A percentile compares a stretch with the other conserved stretches of the same genome.
phyloP scores from a whole-genome alignment of 2,329 filamentous ascomycete species.

The Sporothrix dimorphospora region DNA sequence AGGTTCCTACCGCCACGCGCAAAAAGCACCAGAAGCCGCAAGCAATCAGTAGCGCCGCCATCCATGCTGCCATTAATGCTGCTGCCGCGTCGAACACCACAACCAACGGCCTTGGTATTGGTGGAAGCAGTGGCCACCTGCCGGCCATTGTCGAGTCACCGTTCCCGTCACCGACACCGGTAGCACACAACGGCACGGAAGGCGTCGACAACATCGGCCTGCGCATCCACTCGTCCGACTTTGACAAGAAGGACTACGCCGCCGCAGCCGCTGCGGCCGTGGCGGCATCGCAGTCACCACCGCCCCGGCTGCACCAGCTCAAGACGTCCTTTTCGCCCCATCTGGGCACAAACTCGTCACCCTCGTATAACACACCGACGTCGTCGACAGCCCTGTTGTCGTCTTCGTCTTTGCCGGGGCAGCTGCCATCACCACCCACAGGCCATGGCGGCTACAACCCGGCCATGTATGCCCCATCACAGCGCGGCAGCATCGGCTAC shows the following conservation, averaged over 20 bases:
- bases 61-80: background rate
- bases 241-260: constrained; percentile 11
- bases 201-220: background rate
- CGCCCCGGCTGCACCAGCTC: constrained; percentile 35
- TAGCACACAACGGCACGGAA: background rate
- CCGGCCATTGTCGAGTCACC: constrained; percentile 37
- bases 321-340: constrained; percentile 35
- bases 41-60: background rate
- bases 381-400: constrained; percentile 32
- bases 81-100: background rate
- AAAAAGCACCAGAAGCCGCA: constrained; percentile 19
- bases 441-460: constrained; percentile 32
- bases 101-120: background rate
- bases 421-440: background rate
- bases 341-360: constrained; percentile 29
- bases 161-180: constrained; percentile 27
- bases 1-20: background rate
- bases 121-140: constrained; percentile 15
- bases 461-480: constrained; percentile 31
- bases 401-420: background rate
- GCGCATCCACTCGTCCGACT: constrained; percentile 25
- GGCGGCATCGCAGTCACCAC: constrained; percentile 1
- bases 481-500: constrained; percentile 2
- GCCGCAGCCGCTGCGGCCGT: background rate
- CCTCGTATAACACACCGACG: constrained; percentile 36